Base-by-base conservation (phyloP, 306 rosid species). In the Pyrus betulifolia region DNA sequence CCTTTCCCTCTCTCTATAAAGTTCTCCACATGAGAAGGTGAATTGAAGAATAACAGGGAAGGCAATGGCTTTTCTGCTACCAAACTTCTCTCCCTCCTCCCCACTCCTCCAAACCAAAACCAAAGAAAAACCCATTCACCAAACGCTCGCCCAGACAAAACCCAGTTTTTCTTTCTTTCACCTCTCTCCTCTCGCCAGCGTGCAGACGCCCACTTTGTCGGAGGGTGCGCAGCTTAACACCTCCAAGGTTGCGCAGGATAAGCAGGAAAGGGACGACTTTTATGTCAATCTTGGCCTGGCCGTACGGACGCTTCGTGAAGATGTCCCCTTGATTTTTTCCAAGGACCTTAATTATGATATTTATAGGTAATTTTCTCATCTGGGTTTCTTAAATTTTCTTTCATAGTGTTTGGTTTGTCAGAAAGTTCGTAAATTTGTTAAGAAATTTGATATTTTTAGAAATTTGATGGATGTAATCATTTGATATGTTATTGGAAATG, bases 301-400 rank as follows among this genome's bases (percentile, higher is more conserved):
- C 45, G 97, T 95, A 4, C 80, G 98, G 75, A 92, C 97, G 2
- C 93, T 95, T 17, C 96, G 97, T 23, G 98, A 95, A 65, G 97
- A 95, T 77, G 27, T 90, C 45, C 97, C 98, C 57, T 55, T 84
- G 52, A 79, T 95, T 80, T 95, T 95, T 86, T 30, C 86, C 81
- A 86, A 84, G 68, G 98, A 95, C 84, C 97, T 94, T 85, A 91
- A 87, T 79, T 94, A 91, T 81, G 91, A 87, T 74, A 94, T 94
- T 74, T 94, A 94, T 82, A 90, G 98, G 97, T 90, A 15, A 54
- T 55, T 83, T 77, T 72, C 77, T 77, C 78, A 12, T 79, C 52
- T 67, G 69, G 71, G 45, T 76, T 6, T 22, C 72, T 66, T 44
- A 1, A 42, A 4, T 74, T 71, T 67, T 74, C 33, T 72, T 27